Base-by-base conservation (phyloP, 2,329 filamentous ascomycete genomes). In the Penicillium sp. region DNA sequence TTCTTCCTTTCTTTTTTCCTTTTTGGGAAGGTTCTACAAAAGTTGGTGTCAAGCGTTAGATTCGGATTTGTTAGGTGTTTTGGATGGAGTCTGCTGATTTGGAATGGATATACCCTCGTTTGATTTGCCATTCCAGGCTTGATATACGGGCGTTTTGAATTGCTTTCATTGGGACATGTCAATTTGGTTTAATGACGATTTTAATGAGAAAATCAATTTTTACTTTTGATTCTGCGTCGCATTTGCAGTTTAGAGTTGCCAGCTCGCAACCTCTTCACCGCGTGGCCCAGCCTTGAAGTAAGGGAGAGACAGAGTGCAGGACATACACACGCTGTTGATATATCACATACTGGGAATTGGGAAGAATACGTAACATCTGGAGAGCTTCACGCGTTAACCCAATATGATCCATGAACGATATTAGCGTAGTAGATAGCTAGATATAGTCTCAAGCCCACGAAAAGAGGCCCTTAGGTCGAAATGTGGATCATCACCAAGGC, bases 51-150 rank as follows among this genome's bases (percentile, higher is more conserved):
- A 35, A 42, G 33, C 50, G 26, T 44, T 44, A 3, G 14, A 16
- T 13, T 46, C 44, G 49, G 39, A 14, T 37, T 23, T 43, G 31
- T 11, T 43, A n/a, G 27, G 25, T 47, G 27, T 19, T 49, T 59
- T 54, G 44, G 33, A 27, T 54, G 58, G 51, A 52, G 58, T 58
- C 44, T 57, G 39, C 45, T 57, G 62, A 54, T 49, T 55, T 57
- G 62, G 54, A 54, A 53, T 53, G 50, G 58, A 55, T 64, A 67
- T 67, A 67, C 64, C 64, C 64, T 66, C 61, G 45, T 61, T 63
- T 57, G 37, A 56, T 39, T 46, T 43, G 45, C 14, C 23, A 44
- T 54, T 33, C 37, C 48, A 45, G 58, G 55, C 53, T 62, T 43
- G 37, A 23, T 29, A 16, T 21, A 43, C 39, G 39, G 39, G 39